Conservation (phyloP, 805 yeast species). For the Brettanomyces anomalus region DNA sequence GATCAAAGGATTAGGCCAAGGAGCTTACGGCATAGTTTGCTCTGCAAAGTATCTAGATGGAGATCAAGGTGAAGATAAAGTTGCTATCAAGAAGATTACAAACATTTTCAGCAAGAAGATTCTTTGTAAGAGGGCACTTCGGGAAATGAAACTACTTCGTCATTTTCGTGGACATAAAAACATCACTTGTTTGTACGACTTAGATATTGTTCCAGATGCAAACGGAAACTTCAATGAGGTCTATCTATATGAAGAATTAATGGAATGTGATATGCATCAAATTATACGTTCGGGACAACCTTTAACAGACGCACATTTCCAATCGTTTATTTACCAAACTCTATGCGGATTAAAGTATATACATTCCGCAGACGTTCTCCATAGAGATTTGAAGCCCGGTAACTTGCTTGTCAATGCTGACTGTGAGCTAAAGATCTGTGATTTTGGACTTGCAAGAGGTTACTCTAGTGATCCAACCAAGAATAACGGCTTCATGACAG, state of each 20-base stretch:
- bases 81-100: constrained; percentile 94
- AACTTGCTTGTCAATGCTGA: constrained; percentile 89
- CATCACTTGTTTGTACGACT: constrained; percentile 89
- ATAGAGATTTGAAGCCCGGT: constrained; percentile 92
- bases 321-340: constrained; percentile 84
- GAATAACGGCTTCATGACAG: constrained; percentile 91
- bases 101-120: constrained; percentile 88
- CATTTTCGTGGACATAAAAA: constrained; percentile 96
- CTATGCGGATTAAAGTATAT: constrained; percentile 89
- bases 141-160: constrained; percentile 82
- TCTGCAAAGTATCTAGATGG: constrained; percentile 76
- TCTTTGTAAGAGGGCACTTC: constrained; percentile 80
- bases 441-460: constrained; percentile 93
- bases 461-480: constrained; percentile 73
- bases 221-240: constrained; percentile 77
- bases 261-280: constrained; percentile 99
- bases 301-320: constrained; percentile 90
- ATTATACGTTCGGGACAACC: constrained; percentile 92
- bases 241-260: constrained; percentile 88
- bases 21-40: constrained; percentile 96
- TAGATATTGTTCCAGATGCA: constrained; percentile 76
- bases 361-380: constrained; percentile 92
- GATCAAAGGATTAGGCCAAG: constrained; percentile 92
- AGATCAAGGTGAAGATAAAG: constrained; percentile 71
- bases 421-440: constrained; percentile 93